Conservation (phyloP, 306 rosid species). For the Myrica gale region DNA sequence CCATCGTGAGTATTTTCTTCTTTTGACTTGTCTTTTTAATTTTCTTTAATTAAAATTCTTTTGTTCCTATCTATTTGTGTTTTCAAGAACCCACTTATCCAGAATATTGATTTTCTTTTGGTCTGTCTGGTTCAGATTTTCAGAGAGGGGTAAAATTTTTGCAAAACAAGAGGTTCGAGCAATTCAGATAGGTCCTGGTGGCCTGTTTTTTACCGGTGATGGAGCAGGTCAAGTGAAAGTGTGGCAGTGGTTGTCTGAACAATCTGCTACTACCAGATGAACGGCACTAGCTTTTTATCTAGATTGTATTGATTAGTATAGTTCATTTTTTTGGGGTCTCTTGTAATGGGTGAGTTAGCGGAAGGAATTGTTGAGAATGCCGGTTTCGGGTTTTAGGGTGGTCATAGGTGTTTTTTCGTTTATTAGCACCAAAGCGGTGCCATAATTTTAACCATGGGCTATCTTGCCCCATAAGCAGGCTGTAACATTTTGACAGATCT, state of each 20-base stretch:
- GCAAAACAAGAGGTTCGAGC: slow-evolving; percentile 76
- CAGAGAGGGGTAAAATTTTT: slow-evolving; percentile 86
- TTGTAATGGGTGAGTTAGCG: slow-evolving; percentile 31
- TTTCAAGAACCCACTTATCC: slow-evolving; percentile 19
- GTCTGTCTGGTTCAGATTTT: slow-evolving; percentile 49
- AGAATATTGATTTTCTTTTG: slow-evolving; percentile 3
- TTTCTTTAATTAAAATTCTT: neutral
- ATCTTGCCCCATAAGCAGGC: slow-evolving; percentile 14
- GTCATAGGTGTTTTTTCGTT: slow-evolving; percentile 26
- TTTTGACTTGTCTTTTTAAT: neutral
- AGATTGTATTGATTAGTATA: slow-evolving; percentile 2
- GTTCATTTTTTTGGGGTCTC: neutral
- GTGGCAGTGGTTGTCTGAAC: slow-evolving; percentile 69
- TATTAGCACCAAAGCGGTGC: slow-evolving; percentile 23
- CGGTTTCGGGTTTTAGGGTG: slow-evolving; percentile 33
- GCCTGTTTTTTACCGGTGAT: slow-evolving; percentile 89
- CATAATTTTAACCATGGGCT: slow-evolving; percentile 24
- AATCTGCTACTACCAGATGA: slow-evolving; percentile 38
- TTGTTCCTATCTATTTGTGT: neutral
- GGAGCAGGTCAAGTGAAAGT: slow-evolving; percentile 89
- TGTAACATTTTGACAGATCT: slow-evolving; percentile 12
- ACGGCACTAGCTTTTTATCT: slow-evolving; percentile 4
- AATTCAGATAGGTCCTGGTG: slow-evolving; percentile 74
- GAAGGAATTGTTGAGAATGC: slow-evolving; percentile 31
- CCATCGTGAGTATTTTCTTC: slow-evolving; percentile 72